Evolutionary conservation across 2,329 filamentous ascomycete genomes (phyloP), one percentile per base, ranked within the genome.

Genomic region (Sporothrix phasma): DNA sequence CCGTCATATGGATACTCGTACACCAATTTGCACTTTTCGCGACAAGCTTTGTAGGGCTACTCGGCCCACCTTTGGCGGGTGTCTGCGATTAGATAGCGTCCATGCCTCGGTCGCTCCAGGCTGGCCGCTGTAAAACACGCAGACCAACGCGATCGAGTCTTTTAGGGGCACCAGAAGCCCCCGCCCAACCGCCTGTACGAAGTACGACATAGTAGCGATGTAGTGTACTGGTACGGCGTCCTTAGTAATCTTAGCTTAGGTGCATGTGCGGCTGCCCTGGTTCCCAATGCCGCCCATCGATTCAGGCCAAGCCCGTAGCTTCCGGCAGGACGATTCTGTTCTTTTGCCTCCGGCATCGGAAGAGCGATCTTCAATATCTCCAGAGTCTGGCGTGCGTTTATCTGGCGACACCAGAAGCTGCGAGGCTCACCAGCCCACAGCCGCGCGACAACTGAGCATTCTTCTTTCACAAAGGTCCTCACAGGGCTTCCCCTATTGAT

Each of bases 291-390:
- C 31, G 15, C n/a, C 31, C 31, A 19, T 39, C 10, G 39, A 24
- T 10, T n/a, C n/a, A 24, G 24, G 54, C 37, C 54, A 58, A 58
- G 54, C 54, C 54, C 54, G 54, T 29, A 41, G 54, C 54, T 58
- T 58, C 54, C 54, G 54, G 7, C 8, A n/a, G 11, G 5, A 11
- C 17, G 22, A 1, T 31, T 59, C 8, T 45, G 19, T 31, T 45
- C 19, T 45, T 59, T 29, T 22, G 15, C 24, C 39, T 29, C 24
- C 7, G 37, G 24, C 4, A 31, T 24, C 51, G 51, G 31, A 56
- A 56, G 51, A 19, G 6, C 31, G 7, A 17, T 22, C 19, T 15
- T n/a, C 51, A 31, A 22, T 19, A 24, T 39, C 31, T 31, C 39
- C 47, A 37, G 34, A 37, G 10, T 37, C 34, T 13, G n/a, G n/a